Conservation (phyloP, 1,284 basidiomycete species). For the Chondrostereum purpureum region DNA sequence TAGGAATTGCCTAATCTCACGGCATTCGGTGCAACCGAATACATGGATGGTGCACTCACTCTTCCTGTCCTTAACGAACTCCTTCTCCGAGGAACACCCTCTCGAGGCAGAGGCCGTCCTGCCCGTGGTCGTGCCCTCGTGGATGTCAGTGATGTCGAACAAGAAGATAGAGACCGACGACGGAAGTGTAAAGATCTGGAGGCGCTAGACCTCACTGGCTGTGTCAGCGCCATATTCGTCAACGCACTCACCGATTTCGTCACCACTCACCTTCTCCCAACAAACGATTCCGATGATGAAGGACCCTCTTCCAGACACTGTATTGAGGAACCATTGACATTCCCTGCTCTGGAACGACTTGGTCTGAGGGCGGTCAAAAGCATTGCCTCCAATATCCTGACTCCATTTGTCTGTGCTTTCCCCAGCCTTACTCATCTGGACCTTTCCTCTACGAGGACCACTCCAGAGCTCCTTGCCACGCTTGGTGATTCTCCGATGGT, state of each 20-base stretch:
- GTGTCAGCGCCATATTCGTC: conserved; percentile 85
- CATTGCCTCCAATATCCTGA: conserved; percentile 64
- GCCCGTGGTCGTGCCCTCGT: conserved; percentile 54
- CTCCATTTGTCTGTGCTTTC: conserved; percentile 80
- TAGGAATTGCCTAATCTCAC: conserved; percentile 82
- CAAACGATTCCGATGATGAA: conserved; percentile 36
- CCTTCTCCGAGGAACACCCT: conserved; percentile 72
- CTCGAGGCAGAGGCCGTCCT: conserved; percentile 63
- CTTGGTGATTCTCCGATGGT: conserved; percentile 61
- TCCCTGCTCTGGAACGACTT: conserved; percentile 78
- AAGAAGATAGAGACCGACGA: conserved; percentile 68
- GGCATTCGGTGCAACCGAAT: conserved; percentile 88
- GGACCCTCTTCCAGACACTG: conserved; percentile 28
- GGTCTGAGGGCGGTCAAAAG: conserved; percentile 83
- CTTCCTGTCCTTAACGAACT: conserved; percentile 79
- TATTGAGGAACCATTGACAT: conserved; percentile 47
- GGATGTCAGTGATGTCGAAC: conserved; percentile 49
- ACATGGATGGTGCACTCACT: conserved; percentile 89
- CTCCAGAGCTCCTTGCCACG: conserved; percentile 67
- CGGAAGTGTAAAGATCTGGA: conserved; percentile 77
- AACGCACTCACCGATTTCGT: conserved; percentile 83
- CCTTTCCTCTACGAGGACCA: conserved; percentile 79
- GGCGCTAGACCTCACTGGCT: conserved; percentile 91
- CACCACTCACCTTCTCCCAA: conserved; percentile 54
- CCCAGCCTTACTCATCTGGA: conserved; percentile 87